phyloP scores from a whole-genome alignment of 495 filamentous ascomycete species.

The Physcia stellaris region DNA sequence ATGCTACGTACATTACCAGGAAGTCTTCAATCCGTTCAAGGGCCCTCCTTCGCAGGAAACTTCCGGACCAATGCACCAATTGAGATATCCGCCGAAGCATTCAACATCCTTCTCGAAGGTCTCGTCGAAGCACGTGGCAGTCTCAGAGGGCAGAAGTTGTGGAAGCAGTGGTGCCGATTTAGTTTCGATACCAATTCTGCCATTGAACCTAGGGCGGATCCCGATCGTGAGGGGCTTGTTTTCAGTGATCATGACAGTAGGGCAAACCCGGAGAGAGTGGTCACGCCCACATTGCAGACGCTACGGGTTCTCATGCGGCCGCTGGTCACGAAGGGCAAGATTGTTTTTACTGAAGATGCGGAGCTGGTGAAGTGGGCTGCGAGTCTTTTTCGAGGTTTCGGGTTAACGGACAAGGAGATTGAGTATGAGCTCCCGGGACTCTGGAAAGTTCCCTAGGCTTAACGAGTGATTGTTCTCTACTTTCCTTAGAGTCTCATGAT shows the following conservation, averaged over 20 bases:
- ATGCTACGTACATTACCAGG: constrained; percentile 10
- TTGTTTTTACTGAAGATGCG: not conserved
- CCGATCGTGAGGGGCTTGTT: too few relatives aligned
- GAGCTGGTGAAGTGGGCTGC: not conserved
- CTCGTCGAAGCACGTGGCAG: constrained; percentile 34
- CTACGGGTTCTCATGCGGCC: constrained; percentile 25
- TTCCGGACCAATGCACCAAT: constrained; percentile 10
- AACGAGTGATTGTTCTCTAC: not conserved
- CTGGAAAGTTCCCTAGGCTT: not conserved
- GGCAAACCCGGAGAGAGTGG: constrained; percentile 5
- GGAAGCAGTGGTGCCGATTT: constrained; percentile 30
- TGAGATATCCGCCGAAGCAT: constrained; percentile 20
- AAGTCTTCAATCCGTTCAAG: constrained; percentile 6
- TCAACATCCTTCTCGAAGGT: constrained; percentile 34
- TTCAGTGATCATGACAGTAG: not conserved
- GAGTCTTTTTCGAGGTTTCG: not conserved
- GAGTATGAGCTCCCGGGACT: not conserved
- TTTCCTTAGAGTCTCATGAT: not conserved
- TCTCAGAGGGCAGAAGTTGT: constrained; percentile 25
- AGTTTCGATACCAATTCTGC: constrained; percentile 14
- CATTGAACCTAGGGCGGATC: too few relatives aligned
- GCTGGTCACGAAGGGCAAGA: constrained; percentile 5
- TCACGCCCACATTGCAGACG: constrained; percentile 25
- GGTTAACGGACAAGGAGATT: not conserved
- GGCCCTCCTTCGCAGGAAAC: constrained; percentile 6